Evolutionary conservation across 176 grass and related monocot species (phyloP), one percentile per base, ranked within the genome.

Genomic region (Alloteropsis semialata): DNA sequence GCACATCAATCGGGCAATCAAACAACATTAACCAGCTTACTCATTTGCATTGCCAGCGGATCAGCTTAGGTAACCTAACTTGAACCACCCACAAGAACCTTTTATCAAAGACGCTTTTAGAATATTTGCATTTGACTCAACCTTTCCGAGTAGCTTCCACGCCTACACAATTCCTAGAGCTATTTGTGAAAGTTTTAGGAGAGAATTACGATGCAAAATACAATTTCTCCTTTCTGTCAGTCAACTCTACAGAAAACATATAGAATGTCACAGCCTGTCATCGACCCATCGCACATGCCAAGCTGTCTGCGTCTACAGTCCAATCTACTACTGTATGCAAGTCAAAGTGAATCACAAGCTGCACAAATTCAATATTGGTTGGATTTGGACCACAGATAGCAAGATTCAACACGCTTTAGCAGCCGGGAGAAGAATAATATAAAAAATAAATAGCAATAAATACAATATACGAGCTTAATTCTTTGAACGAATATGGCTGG

Each of bases 391-490:
- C 39, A n/a, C 73, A 66, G 37, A 29, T 39, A 17, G n/a, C 0
- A 50, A 22, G 19, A 49, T 73, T 83, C 49, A 68, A 75, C 59
- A 79, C 18, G 41, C 3, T 67, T 75, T 58, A 13, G 30, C 60
- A 53, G 42, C 49, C 66, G 49, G 58, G 50, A 59, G 38, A 82
- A 82, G 28, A 62, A 15, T 0, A 38, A 36, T 27, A 10, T 74
- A 13, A 11, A 58, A 55, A 73, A 58, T 78, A 51, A 79, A 78
- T 69, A 87, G 69, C 15, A 87, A 86, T 59, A 33, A 67, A 75
- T 83, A 87, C 80, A 90, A 87, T 86, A 74, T 84, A 79, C 32
- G 32, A 60, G 2, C 18, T 59, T 71, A 36, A 69, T 77, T 79
- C 41, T 19, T 48, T 73, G 72, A 61, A 72, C 29, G 17, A 77